Percentiles rank a stretch among this genome's conserved stretches.
Evolutionary conservation across 345 rosid genomes (phyloP).

Genomic region (Ceriops decandra): DNA sequence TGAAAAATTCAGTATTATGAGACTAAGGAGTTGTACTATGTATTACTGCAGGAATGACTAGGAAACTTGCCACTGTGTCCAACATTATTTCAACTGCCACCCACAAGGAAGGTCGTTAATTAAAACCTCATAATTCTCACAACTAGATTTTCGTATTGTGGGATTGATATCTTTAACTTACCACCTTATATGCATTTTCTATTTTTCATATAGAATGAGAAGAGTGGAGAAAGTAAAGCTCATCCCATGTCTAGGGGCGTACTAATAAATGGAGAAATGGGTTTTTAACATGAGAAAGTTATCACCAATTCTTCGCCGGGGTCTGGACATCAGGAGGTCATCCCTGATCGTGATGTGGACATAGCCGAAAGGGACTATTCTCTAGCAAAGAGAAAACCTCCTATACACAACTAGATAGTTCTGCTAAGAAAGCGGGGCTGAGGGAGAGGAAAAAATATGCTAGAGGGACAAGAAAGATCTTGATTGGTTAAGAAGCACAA

Average conservation of each 20-base stretch:
- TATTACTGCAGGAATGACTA: slow-evolving; percentile 33
- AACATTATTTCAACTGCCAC: slow-evolving; percentile 15
- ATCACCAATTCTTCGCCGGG: slow-evolving; percentile 13
- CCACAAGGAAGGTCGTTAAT: slow-evolving; percentile 27
- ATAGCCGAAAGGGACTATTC: slow-evolving; percentile 51
- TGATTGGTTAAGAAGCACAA: neutral
- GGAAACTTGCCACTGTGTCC: slow-evolving; percentile 31
- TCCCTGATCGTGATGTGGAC: slow-evolving; percentile 21
- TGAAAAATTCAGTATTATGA: neutral
- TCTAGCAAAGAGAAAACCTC: slow-evolving; percentile 54
- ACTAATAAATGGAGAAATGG: slow-evolving; percentile 1
- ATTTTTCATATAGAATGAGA: slow-evolving; percentile 21
- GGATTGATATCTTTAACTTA: neutral
- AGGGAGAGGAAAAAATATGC: neutral
- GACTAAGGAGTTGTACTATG: neutral
- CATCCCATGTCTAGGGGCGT: slow-evolving; percentile 2
- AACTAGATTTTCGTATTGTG: neutral
- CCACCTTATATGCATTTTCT: neutral
- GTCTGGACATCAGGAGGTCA: slow-evolving; percentile 11
- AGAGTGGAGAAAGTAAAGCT: slow-evolving; percentile 19
- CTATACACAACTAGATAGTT: slow-evolving; percentile 41
- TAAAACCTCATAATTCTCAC: neutral
- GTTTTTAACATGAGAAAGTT: slow-evolving; percentile 6
- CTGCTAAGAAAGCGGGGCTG: neutral
- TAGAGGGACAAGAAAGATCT: neutral